Evolutionary conservation across 306 rosid species (phyloP), one percentile per base, ranked within the genome.

Genomic region (Sindora glabra): DNA sequence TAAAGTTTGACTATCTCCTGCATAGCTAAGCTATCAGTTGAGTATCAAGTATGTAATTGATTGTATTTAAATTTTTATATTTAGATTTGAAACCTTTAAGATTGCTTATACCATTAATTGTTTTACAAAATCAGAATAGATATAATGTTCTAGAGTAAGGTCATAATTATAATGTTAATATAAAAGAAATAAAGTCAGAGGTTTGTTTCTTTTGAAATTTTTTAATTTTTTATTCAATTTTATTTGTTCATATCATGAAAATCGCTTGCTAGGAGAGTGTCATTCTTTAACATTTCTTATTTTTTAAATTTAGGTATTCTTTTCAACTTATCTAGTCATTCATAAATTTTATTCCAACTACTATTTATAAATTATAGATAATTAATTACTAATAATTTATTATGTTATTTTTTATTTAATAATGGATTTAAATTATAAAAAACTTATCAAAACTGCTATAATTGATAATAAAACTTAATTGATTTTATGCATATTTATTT

Each of bases 71-170:
- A 17, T 64, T 45, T 56, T 75, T 73, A n/a, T 66, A 27, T 66
- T 57, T 71, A 92, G 99, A 75, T 88, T 81, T 73, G 99, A 92
- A 86, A 92, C 94, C 90, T 58, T 76, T 86, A 54, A 89, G 99
- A 74, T 71, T 92, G 82, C 99, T 92, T 68, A 41, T 92, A 69
- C 99, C 99, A 30, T 86, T 92, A 51, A 86, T 89, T 21, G 82
- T 92, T 71, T 79, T 92, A 73, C 95, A 86, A 81, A 92, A 92
- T 69, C 99, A 92, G 67, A 92, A 92, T 61, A 80, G 95, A 59
- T 92, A 92, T 74, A 89, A 80, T 60, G 77, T 92, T 74, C 63
- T 92, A 79, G 95, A 86, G 34, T 74, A 74, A 60, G 99, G 96
- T 50, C 90, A 83, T 47, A 92, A 92, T 74, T 88, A 81, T 83